Percentiles rank a stretch among this genome's conserved stretches.
phyloP scores from a whole-genome alignment of 2,329 filamentous ascomycete genomes.

The Aspergillus sp. region DNA sequence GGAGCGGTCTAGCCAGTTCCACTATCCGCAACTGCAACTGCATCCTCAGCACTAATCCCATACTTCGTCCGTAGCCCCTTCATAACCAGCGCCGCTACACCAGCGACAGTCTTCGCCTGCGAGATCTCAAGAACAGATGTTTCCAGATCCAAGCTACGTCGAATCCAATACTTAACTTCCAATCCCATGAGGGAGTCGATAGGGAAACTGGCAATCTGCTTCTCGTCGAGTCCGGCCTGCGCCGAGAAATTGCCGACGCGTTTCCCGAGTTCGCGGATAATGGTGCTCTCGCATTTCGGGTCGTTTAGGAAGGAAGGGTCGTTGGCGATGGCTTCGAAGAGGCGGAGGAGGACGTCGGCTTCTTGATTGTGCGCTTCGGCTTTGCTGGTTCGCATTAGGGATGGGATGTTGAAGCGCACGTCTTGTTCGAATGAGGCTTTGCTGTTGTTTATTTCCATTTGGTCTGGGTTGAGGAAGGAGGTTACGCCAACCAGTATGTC shows the following conservation, averaged over 20 bases:
- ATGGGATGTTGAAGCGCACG: slow-evolving; percentile 2
- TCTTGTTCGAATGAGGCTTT: slow-evolving; percentile 1
- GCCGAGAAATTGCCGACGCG: not conserved
- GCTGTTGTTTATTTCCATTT: not conserved
- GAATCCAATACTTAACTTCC: slow-evolving; percentile 11
- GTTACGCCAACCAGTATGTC: not conserved
- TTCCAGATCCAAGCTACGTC: slow-evolving; percentile 9
- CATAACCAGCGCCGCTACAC: not conserved
- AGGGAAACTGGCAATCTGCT: not conserved
- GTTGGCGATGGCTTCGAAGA: slow-evolving; percentile 1
- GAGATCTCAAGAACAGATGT: slow-evolving; percentile 2
- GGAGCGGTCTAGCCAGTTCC: no score
- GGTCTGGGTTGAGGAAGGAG: not conserved
- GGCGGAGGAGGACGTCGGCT: not conserved
- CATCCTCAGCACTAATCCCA: not conserved
- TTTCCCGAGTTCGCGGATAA: slow-evolving; percentile 8
- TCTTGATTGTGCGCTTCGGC: not conserved
- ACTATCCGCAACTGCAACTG: no score
- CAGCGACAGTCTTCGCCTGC: slow-evolving; percentile 4
- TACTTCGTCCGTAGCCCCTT: slow-evolving; percentile 4
- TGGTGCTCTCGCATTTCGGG: slow-evolving; percentile 3
- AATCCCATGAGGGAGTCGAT: slow-evolving; percentile 10
- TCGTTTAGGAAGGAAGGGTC: not conserved
- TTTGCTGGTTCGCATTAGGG: not conserved
- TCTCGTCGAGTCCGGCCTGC: not conserved